Conservation (phyloP, 805 yeast species). For the Yamadazyma nakazawae region DNA sequence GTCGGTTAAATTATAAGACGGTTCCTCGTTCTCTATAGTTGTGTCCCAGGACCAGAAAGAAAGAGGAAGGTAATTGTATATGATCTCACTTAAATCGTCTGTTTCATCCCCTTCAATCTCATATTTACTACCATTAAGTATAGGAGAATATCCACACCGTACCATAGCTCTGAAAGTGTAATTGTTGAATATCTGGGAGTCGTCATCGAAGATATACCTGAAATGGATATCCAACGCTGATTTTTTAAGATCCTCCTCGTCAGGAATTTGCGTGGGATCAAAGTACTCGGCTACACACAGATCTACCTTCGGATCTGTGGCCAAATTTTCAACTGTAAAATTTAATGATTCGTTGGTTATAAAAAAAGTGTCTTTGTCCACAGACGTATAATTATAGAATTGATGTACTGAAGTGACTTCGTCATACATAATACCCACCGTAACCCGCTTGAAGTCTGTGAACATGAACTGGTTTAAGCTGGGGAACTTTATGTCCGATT, state of each 20-base stretch:
- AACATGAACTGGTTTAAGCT: conserved; percentile 25
- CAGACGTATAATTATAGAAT: conserved; percentile 21
- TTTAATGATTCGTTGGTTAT: not conserved
- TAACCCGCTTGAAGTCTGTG: conserved; percentile 24
- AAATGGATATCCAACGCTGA: conserved; percentile 21
- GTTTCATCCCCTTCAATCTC: not conserved
- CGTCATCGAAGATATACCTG: conserved; percentile 33
- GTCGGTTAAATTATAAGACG: not conserved
- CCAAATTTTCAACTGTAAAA: not conserved
- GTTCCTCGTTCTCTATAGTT: not conserved
- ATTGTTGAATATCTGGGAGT: conserved; percentile 34
- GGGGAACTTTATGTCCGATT: conserved; percentile 22
- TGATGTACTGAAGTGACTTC: conserved; percentile 15
- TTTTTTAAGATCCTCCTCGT: conserved; percentile 10
- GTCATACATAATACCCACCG: conserved; percentile 24
- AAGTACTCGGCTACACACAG: conserved; percentile 1
- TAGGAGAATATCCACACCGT: conserved; percentile 63
- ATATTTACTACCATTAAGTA: conserved; percentile 40
- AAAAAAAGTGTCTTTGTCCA: conserved; percentile 18
- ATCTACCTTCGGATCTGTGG: not conserved
- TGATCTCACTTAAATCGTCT: conserved; percentile 21
- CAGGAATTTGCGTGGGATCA: not conserved
- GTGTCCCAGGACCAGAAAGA: conserved; percentile 74
- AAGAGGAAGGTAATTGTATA: conserved; percentile 24
- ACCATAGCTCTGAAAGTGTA: conserved; percentile 37